Evolutionary conservation across 2,329 filamentous ascomycete genomes (phyloP), one percentile per base, ranked within the genome.

Genomic region (Phaeosphaeriaceae sp.): DNA sequence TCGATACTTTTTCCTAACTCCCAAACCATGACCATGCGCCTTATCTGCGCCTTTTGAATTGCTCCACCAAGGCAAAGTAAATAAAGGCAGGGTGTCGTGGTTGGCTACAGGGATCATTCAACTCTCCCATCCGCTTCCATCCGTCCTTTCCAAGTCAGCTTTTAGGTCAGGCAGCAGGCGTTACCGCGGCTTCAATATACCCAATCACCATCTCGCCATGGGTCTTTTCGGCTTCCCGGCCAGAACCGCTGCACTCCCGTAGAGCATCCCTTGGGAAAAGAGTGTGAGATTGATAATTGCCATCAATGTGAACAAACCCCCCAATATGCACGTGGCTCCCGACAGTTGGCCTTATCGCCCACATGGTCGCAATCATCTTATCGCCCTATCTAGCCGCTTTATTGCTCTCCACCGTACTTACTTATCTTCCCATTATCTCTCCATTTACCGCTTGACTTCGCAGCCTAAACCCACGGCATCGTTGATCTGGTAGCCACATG

Each of bases 1-100:
- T 49, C 55, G 54, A 58, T 51, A 43, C 49, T 48, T 33, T 58
- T 57, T 55, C 56, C 36, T n/a, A n/a, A n/a, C n/a, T n/a, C n/a
- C n/a, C n/a, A n/a, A n/a, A n/a, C n/a, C n/a, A n/a, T n/a, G n/a
- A 20, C n/a, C 5, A 15, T 11, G 15, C 15, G 18, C 20, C 18
- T 17, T 16, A 9, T 29, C 42, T 38, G 42, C 34, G n/a, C 35
- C 26, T 12, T 15, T 20, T 13, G n/a, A n/a, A n/a, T 3, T n/a
- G 13, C 21, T 29, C 15, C 28, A 3, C n/a, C 34, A 15, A 37
- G 13, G 34, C 12, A 23, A 18, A 45, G 36, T n/a, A n/a, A n/a
- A n/a, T n/a, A n/a, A n/a, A n/a, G n/a, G n/a, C n/a, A n/a, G n/a
- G n/a, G n/a, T n/a, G n/a, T n/a, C n/a, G n/a, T n/a, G n/a, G n/a